Percentiles rank a stretch among this genome's conserved stretches.
phyloP scores from a whole-genome alignment of 1,139 yeast genomes.

The Geotrichum siamense region DNA sequence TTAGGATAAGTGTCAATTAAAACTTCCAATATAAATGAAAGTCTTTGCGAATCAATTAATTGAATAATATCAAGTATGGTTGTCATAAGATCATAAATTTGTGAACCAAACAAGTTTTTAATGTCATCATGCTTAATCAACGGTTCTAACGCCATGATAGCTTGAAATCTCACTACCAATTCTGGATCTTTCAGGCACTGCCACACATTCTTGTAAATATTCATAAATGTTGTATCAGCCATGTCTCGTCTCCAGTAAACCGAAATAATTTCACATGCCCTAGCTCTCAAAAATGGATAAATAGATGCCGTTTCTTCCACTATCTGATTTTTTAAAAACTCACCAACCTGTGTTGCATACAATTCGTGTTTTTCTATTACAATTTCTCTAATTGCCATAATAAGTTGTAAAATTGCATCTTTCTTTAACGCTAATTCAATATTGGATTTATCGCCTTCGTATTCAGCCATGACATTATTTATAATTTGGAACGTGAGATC shows the following conservation, averaged over 20 bases:
- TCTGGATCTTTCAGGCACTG: constrained; percentile 48
- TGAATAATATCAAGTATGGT: constrained; percentile 58
- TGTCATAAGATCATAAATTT: constrained; percentile 77
- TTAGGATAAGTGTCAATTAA: constrained; percentile 83
- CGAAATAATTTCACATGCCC: constrained; percentile 72
- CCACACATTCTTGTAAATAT: constrained; percentile 60
- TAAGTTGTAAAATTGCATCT: constrained; percentile 74
- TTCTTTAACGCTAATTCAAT: constrained; percentile 58
- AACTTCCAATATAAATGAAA: constrained; percentile 90
- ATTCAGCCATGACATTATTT: constrained; percentile 45
- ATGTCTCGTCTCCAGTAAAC: constrained; percentile 41
- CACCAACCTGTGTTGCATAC: constrained; percentile 60
- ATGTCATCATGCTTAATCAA: constrained; percentile 59
- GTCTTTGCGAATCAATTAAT: constrained; percentile 77
- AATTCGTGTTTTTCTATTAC: constrained; percentile 51
- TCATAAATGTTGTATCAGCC: constrained; percentile 39
- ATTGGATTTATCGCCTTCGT: constrained; percentile 39
- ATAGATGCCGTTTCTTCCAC: constrained; percentile 63
- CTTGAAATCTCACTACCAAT: constrained; percentile 75
- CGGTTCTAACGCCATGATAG: constrained; percentile 79
- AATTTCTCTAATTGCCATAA: constrained; percentile 62
- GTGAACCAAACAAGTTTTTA: constrained; percentile 55
- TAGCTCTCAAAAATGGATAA: constrained; percentile 72
- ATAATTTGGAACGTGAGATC: constrained; percentile 61
- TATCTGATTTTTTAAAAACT: constrained; percentile 54